Evolutionary conservation across 805 yeast genomes (phyloP).

Genomic region (Ogataea nonfermentans): DNA sequence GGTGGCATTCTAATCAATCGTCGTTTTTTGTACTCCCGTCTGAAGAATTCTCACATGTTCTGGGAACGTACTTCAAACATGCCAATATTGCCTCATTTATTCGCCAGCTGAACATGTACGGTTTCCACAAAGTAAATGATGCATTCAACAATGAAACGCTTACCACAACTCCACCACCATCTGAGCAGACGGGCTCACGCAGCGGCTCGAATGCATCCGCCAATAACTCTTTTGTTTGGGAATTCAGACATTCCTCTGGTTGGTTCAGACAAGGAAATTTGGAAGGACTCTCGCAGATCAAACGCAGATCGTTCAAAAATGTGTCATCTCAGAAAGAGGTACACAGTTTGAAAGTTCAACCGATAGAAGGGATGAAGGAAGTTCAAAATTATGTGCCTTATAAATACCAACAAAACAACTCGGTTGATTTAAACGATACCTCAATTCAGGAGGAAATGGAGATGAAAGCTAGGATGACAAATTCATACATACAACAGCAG

Average conservation of each 20-base stretch:
- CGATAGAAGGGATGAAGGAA: constrained; percentile 13
- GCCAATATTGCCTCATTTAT: constrained; percentile 79
- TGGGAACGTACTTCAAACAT: constrained; percentile 69
- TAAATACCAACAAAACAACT: constrained; percentile 23
- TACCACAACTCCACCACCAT: constrained; percentile 9
- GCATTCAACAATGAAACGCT: constrained; percentile 32
- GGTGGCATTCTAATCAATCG: constrained; percentile 71
- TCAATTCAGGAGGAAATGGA: constrained; percentile 24
- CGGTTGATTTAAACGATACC: constrained; percentile 20
- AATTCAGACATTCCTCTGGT: constrained; percentile 81
- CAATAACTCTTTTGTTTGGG: constrained; percentile 53
- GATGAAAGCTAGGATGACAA: constrained; percentile 24
- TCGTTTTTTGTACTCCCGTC: constrained; percentile 81
- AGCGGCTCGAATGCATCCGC: constrained; percentile 24
- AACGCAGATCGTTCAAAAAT: constrained; percentile 58
- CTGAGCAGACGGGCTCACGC: constrained; percentile 19
- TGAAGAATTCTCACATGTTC: constrained; percentile 80
- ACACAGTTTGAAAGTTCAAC: constrained; percentile 26
- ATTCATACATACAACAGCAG: constrained; percentile 23
- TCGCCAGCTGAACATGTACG: constrained; percentile 78
- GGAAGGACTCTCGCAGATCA: constrained; percentile 69
- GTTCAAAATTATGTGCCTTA: constrained; percentile 29
- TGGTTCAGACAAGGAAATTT: constrained; percentile 78
- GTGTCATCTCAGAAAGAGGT: constrained; percentile 31
- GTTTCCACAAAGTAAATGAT: constrained; percentile 71